A percentile compares a stretch with the other conserved stretches of the same genome.
Evolutionary conservation across 1,139 yeast species (phyloP).

Genomic region (Lodderomyces elongisporus): DNA sequence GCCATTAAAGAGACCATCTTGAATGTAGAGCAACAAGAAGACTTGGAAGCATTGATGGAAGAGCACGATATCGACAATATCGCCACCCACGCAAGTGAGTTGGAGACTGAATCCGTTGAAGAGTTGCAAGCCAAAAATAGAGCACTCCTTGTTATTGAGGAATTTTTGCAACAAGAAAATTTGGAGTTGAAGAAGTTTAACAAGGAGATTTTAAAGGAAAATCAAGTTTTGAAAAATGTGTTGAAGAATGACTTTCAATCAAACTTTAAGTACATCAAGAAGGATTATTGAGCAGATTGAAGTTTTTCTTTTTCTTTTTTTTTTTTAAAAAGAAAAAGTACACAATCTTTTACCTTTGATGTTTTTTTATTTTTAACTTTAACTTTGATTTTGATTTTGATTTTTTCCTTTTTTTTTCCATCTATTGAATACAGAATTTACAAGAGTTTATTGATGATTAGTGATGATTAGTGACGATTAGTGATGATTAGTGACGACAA

Average conservation of each 20-base stretch:
- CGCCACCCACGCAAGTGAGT: slow-evolving; percentile 3
- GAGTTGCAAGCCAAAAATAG: slow-evolving; percentile 11
- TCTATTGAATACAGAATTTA: too few species aligned
- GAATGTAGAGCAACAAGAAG: slow-evolving; percentile 11
- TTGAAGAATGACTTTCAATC: slow-evolving; percentile 12
- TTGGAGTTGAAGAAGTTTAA: slow-evolving; percentile 10
- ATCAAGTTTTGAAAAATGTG: slow-evolving; percentile 10
- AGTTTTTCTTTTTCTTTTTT: too few species aligned
- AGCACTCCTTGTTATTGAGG: slow-evolving; percentile 11
- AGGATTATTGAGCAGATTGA: too few species aligned
- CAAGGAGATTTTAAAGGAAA: slow-evolving; percentile 10
- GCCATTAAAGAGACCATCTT: slow-evolving; percentile 10
- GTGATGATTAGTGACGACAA: neutral
- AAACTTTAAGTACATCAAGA: slow-evolving; percentile 8
- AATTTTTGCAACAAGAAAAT: slow-evolving; percentile 11
- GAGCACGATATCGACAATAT: slow-evolving; percentile 8
- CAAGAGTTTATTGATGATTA: too few species aligned
- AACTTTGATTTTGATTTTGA: neutral
- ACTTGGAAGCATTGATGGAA: slow-evolving; percentile 8
- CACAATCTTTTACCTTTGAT: too few species aligned
- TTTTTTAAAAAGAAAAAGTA: too few species aligned
- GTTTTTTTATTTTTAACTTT: neutral
- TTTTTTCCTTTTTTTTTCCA: neutral
- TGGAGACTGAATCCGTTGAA: slow-evolving; percentile 6
- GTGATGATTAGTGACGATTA: neutral